phyloP scores from a whole-genome alignment of 441 rosid species.

The Bocquillonia castaneifolia region DNA sequence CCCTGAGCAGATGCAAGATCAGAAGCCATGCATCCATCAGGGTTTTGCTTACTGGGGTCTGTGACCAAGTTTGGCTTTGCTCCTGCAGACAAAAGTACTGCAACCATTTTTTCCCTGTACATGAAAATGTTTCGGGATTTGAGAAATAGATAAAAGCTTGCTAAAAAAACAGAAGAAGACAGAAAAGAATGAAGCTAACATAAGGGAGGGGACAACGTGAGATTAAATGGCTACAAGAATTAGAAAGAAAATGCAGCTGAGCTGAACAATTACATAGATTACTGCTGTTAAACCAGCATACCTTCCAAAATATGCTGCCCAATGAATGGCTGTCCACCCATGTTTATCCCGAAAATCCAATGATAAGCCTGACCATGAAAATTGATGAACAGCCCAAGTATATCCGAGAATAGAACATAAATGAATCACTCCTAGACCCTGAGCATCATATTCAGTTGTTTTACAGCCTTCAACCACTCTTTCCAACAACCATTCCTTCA shows the following conservation, averaged over 20 bases:
- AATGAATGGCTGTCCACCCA: constrained; percentile 99
- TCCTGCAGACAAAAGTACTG: constrained; percentile 80
- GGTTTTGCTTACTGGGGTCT: constrained; percentile 72
- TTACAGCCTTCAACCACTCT: constrained; percentile 62
- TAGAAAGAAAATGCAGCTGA: constrained; percentile 3
- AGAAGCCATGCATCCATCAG: constrained; percentile 76
- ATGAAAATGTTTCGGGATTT: constrained; percentile 17
- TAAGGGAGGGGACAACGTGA: not conserved
- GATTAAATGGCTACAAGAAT: not conserved
- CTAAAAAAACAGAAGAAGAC: not conserved
- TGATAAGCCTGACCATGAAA: constrained; percentile 70
- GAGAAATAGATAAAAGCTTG: constrained; percentile 9
- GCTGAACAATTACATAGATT: constrained; percentile 1
- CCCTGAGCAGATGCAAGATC: constrained; percentile 81
- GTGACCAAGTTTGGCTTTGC: constrained; percentile 89
- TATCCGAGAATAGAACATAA: constrained; percentile 88
- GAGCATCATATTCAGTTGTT: constrained; percentile 60
- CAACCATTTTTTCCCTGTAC: constrained; percentile 95
- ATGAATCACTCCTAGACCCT: constrained; percentile 91
- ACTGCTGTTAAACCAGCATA: constrained; percentile 21
- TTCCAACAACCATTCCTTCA: constrained; percentile 90
- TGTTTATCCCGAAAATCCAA: constrained; percentile 80
- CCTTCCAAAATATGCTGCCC: constrained; percentile 95
- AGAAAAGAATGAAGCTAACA: not conserved
- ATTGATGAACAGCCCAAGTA: constrained; percentile 74